phyloP scores from a whole-genome alignment of 768 basidiomycete species.

The Amanita muscaria region DNA sequence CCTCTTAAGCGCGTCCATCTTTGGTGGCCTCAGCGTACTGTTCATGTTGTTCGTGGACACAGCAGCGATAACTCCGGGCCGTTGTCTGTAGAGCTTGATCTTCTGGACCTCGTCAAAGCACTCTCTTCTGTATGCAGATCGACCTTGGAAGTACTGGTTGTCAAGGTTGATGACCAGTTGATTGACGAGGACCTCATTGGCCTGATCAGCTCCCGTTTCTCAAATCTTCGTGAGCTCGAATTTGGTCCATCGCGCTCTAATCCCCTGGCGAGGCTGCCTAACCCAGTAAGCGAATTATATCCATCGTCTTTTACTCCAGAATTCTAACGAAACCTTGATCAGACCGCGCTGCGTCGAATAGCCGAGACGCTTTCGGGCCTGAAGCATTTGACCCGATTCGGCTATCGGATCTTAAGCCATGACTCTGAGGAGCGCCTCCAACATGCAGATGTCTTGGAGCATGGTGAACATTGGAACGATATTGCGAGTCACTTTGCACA shows the following conservation, averaged over 20 bases:
- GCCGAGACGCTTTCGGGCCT: neutral
- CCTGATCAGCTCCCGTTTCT: neutral
- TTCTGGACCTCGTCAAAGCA: slow-evolving; percentile 2
- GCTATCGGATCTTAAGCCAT: neutral
- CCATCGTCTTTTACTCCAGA: neutral
- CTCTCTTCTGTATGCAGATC: slow-evolving; percentile 3
- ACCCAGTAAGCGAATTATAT: neutral
- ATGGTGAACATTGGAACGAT: neutral
- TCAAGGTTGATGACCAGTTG: neutral
- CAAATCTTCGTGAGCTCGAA: slow-evolving; percentile 2
- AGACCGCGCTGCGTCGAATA: neutral
- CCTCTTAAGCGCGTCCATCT: slow-evolving; percentile 4
- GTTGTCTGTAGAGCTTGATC: neutral
- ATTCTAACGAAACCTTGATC: neutral
- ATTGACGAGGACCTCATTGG: slow-evolving; percentile 2
- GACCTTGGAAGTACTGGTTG: neutral
- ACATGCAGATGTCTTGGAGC: neutral
- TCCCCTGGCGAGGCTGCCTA: neutral
- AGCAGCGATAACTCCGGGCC: neutral
- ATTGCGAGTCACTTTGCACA: neutral
- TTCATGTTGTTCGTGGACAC: slow-evolving; percentile 1
- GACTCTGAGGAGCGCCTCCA: neutral
- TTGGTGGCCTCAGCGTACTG: slow-evolving; percentile 6
- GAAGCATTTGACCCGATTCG: neutral
- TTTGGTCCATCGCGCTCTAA: slow-evolving; percentile 4